A percentile compares a stretch with the other conserved stretches of the same genome.
Evolutionary conservation across 2,329 filamentous ascomycete genomes (phyloP).

Genomic region (Dactylellina parvicollis): DNA sequence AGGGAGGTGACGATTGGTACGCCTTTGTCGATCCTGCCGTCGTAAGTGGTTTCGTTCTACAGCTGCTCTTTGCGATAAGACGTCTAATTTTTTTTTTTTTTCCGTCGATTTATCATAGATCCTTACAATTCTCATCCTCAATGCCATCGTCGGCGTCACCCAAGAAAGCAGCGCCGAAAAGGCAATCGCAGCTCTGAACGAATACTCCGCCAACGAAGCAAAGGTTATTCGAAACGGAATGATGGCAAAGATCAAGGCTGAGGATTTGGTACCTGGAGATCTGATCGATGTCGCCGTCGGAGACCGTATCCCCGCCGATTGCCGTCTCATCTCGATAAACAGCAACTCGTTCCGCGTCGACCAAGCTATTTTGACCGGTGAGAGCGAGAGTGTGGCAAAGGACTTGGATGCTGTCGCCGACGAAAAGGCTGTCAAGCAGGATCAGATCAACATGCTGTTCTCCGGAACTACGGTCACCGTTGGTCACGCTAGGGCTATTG

Average conservation of each 20-base stretch:
- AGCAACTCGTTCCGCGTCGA: conserved; percentile 98
- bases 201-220: conserved; percentile 98
- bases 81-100: neutral
- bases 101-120: conserved; percentile 69
- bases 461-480: conserved; percentile 97
- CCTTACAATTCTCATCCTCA: conserved; percentile 93
- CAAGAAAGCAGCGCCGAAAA: conserved; percentile 99
- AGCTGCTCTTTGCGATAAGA: neutral
- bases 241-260: conserved; percentile 86
- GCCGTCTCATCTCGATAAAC: conserved; percentile 85
- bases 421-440: conserved; percentile 89
- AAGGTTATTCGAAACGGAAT: conserved; percentile 89
- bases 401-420: conserved; percentile 76
- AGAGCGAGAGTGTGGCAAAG: conserved; percentile 96
- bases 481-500: conserved; percentile 88
- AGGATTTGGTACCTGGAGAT: conserved; percentile 94
- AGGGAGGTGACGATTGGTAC: conserved; percentile 92
- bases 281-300: conserved; percentile 88
- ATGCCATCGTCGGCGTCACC: conserved; percentile 95
- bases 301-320: conserved; percentile 93
- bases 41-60: conserved; percentile 68
- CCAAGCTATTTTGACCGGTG: conserved; percentile 95
- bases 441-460: conserved; percentile 97
- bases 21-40: conserved; percentile 96
- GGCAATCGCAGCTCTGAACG: conserved; percentile 95